A percentile compares a stretch with the other conserved stretches of the same genome.
Conservation (phyloP, 306 rosid species). For the Malus fusca region DNA sequence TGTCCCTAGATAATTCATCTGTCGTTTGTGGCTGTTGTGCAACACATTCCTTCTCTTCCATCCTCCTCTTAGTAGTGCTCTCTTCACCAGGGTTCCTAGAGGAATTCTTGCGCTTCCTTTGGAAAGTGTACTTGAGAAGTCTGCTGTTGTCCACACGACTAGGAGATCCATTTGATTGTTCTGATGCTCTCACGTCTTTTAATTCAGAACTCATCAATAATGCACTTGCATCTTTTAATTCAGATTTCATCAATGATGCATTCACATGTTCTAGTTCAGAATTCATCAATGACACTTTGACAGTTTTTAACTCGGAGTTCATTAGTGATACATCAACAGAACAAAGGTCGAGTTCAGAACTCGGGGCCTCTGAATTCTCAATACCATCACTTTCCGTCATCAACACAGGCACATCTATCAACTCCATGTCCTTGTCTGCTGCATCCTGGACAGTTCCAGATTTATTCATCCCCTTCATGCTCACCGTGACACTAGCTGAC, state of each 20-base stretch:
- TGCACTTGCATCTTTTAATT: constrained; percentile 16
- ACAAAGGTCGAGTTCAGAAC: constrained; percentile 19
- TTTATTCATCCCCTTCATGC: constrained; percentile 14
- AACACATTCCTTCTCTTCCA: constrained; percentile 24
- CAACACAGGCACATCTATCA: constrained; percentile 7
- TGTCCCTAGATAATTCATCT: constrained; percentile 36
- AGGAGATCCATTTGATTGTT: constrained; percentile 26
- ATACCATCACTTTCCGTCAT: constrained; percentile 17
- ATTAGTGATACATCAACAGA: constrained; percentile 11
- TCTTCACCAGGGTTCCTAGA: constrained; percentile 27
- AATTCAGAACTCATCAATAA: constrained; percentile 6
- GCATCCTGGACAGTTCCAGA: constrained; percentile 23
- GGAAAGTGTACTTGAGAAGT: constrained; percentile 52
- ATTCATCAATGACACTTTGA: neutral
- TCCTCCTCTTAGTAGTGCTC: constrained; percentile 30
- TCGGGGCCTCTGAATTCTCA: constrained; percentile 13
- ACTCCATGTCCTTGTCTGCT: constrained; percentile 18
- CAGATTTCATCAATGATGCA: constrained; percentile 6
- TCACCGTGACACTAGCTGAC: constrained; percentile 23
- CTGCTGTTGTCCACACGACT: constrained; percentile 24
- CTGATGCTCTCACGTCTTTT: constrained; percentile 25
- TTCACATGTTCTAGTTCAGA: constrained; percentile 18
- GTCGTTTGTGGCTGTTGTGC: constrained; percentile 22
- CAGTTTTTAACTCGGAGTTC: neutral
- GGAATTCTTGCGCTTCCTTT: constrained; percentile 59